Conservation (phyloP, 352 stramenopile genomes). For the Aphanomyces stellatus region DNA sequence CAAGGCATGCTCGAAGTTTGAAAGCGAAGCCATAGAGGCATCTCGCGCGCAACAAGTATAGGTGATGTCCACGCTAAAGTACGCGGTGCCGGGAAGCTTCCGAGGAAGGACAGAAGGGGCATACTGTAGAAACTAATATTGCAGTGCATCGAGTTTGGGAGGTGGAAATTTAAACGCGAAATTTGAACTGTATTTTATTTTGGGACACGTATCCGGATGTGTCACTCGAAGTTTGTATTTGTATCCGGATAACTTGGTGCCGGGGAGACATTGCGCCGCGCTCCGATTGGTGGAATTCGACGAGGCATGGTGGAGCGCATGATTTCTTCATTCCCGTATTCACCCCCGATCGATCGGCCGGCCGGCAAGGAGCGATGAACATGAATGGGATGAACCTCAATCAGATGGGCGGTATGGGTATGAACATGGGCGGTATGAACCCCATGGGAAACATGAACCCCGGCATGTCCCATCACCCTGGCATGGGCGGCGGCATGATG, state of each 20-base stretch:
- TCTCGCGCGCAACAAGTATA: no score
- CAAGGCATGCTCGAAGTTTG: no score
- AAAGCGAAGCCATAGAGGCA: no score
- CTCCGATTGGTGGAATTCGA: not conserved
- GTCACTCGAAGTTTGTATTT: not conserved
- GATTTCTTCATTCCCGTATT: constrained; percentile 2
- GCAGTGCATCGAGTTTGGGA: no score
- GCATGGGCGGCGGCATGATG: constrained; percentile 18
- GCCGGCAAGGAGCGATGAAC: not conserved
- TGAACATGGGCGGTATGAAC: constrained; percentile 66
- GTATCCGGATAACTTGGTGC: not conserved
- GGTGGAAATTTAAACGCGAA: no score
- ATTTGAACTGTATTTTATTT: constrained; percentile 3
- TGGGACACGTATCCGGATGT: not conserved
- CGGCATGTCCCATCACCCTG: constrained; percentile 9
- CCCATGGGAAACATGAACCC: constrained; percentile 18
- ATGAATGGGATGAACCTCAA: constrained; percentile 32
- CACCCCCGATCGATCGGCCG: not conserved
- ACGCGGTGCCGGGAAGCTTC: no score
- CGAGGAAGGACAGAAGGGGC: no score
- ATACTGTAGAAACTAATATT: no score
- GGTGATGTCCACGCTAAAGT: no score
- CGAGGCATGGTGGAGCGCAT: not conserved
- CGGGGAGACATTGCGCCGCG: not conserved
- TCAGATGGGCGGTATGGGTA: constrained; percentile 33